Conservation (phyloP, 2,329 filamentous ascomycete species). For the Lasiodiplodia sp. region DNA sequence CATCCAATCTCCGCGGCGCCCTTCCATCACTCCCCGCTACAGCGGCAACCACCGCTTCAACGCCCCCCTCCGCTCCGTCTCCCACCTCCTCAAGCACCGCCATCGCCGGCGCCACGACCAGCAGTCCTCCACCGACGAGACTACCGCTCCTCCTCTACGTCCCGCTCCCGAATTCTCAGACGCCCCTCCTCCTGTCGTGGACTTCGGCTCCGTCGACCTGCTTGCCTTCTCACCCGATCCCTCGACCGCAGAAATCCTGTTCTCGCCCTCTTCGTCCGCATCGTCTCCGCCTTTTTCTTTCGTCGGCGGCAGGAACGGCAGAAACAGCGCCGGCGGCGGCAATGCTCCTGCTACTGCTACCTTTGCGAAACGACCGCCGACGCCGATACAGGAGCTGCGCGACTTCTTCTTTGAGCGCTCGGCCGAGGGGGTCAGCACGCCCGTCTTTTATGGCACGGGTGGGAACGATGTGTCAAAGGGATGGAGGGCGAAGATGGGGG, state of each 20-base stretch:
- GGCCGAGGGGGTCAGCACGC: background rate
- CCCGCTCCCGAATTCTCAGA: background rate
- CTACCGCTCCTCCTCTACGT: background rate
- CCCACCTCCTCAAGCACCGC: background rate
- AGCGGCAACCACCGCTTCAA: background rate
- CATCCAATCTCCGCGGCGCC: background rate
- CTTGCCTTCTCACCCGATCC: background rate
- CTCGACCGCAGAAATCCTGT: background rate
- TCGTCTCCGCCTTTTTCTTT: background rate
- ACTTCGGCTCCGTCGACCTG: slow-evolving; percentile 15
- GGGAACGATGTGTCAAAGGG: background rate
- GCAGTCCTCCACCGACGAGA: background rate
- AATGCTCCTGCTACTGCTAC: no score
- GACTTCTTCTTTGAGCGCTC: slow-evolving; percentile 22
- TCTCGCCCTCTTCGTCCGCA: background rate
- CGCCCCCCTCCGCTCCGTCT: background rate
- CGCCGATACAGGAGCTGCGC: slow-evolving; percentile 8
- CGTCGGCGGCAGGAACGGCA: background rate
- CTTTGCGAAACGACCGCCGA: background rate
- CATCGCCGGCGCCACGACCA: no score
- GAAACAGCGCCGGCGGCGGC: background rate
- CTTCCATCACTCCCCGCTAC: background rate
- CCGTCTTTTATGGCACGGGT: slow-evolving; percentile 20
- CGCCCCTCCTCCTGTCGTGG: background rate
- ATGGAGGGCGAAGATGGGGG: slow-evolving; percentile 19